Conservation (phyloP, 306 rosid species). For the Elaeagnus macrophylla region DNA sequence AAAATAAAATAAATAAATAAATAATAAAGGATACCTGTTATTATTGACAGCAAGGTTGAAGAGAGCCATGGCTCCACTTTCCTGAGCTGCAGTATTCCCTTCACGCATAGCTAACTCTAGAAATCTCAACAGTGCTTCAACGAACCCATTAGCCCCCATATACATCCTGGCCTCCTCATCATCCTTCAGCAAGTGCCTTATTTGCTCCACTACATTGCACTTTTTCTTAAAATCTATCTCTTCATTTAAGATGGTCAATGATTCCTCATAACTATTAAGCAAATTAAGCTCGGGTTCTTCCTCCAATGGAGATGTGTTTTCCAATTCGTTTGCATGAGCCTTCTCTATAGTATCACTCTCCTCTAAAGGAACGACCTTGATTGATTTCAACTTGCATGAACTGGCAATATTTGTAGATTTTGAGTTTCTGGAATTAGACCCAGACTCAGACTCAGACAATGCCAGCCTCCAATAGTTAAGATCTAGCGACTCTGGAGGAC, state of each 20-base stretch:
- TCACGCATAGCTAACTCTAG: slow-evolving; percentile 53
- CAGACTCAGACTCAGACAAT: slow-evolving; percentile 48
- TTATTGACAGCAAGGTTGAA: slow-evolving; percentile 95
- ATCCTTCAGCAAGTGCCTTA: slow-evolving; percentile 64
- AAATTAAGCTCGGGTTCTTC: slow-evolving; percentile 37
- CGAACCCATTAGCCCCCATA: slow-evolving; percentile 93
- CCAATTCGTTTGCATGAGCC: slow-evolving; percentile 23
- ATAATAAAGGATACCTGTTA: slow-evolving; percentile 39
- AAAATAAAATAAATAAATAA: neutral
- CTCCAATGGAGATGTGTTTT: slow-evolving; percentile 35
- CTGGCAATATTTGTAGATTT: slow-evolving; percentile 50
- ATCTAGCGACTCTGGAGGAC: slow-evolving; percentile 84
- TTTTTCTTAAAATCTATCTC: slow-evolving; percentile 49
- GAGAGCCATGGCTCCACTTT: slow-evolving; percentile 96
- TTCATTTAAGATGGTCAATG: slow-evolving; percentile 50
- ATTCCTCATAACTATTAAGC: slow-evolving; percentile 38
- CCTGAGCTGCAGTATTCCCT: slow-evolving; percentile 51
- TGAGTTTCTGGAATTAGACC: slow-evolving; percentile 40
- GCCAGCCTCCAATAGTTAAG: slow-evolving; percentile 88
- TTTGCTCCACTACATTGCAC: slow-evolving; percentile 60
- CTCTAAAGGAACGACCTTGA: slow-evolving; percentile 74
- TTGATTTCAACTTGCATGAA: slow-evolving; percentile 68
- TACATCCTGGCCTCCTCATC: slow-evolving; percentile 74
- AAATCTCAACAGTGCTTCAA: slow-evolving; percentile 68
- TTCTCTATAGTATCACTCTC: slow-evolving; percentile 45